phyloP scores from a whole-genome alignment of 805 yeast genomes.

The Metahyphopichia silvanorum region DNA sequence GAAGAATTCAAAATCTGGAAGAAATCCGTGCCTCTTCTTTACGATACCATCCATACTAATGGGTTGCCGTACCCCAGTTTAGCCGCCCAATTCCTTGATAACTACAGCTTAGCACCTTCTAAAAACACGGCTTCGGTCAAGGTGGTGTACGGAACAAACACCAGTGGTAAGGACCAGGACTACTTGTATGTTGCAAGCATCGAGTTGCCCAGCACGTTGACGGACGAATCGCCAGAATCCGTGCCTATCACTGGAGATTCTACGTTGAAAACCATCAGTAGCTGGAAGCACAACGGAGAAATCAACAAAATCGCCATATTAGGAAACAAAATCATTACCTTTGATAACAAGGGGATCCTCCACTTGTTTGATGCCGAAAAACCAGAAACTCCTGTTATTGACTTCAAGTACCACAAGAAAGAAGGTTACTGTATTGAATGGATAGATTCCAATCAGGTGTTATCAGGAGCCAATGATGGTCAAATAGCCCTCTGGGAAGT shows the following conservation, averaged over 20 bases:
- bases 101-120: constrained; percentile 24
- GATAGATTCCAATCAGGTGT: constrained; percentile 46
- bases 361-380: constrained; percentile 35
- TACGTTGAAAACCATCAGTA: constrained; percentile 41
- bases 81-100: constrained; percentile 67
- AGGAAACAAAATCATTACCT: constrained; percentile 51
- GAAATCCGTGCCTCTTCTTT: constrained; percentile 74
- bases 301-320: constrained; percentile 60
- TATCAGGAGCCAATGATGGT: constrained; percentile 66
- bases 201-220: constrained; percentile 49
- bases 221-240: constrained; percentile 25
- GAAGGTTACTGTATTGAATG: constrained; percentile 77
- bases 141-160: constrained; percentile 49
- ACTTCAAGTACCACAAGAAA: constrained; percentile 52
- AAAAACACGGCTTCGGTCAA: constrained; percentile 30
- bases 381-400: constrained; percentile 13
- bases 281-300: constrained; percentile 65
- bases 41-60: constrained; percentile 68
- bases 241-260: constrained; percentile 17
- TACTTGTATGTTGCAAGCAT: constrained; percentile 43
- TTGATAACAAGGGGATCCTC: constrained; percentile 51
- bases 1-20: constrained; percentile 83
- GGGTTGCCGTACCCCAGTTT: constrained; percentile 70
- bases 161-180: constrained; percentile 39
- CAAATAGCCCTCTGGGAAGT: constrained; percentile 73